Conservation (phyloP, 2,329 filamentous ascomycete species). For the Kalmusia sp. region DNA sequence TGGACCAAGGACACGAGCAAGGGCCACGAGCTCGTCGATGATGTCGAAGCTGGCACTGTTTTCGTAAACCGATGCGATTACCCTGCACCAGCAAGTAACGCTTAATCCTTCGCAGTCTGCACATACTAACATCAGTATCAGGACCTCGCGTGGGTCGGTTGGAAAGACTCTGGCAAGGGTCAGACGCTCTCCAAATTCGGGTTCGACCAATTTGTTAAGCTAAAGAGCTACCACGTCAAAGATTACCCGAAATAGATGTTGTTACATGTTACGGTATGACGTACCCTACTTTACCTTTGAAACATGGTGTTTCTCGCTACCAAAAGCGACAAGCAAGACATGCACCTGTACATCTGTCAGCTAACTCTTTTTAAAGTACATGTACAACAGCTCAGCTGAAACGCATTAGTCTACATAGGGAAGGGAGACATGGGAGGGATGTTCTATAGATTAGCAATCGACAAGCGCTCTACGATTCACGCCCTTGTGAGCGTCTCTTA, state of each 20-base stretch:
- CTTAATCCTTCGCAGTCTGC: neutral
- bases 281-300: slow-evolving; percentile 13
- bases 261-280: slow-evolving; percentile 20
- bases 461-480: neutral
- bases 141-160: slow-evolving; percentile 96
- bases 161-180: slow-evolving; percentile 95
- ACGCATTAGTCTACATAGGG: too few relatives aligned
- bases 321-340: slow-evolving; percentile 5
- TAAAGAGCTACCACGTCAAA: slow-evolving; percentile 96
- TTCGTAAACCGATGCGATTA: slow-evolving; percentile 96
- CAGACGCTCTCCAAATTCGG: slow-evolving; percentile 88
- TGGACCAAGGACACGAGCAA: slow-evolving; percentile 88
- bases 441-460: slow-evolving; percentile 7
- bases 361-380: neutral
- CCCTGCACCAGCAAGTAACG: slow-evolving; percentile 80
- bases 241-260: slow-evolving; percentile 66
- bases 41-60: slow-evolving; percentile 90
- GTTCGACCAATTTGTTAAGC: slow-evolving; percentile 93
- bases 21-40: slow-evolving; percentile 78
- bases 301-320: slow-evolving; percentile 25
- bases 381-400: slow-evolving; percentile 14
- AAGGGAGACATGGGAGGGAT: too few relatives aligned
- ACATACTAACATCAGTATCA: slow-evolving; percentile 46
- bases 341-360: slow-evolving; percentile 2
- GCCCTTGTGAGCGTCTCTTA: slow-evolving; percentile 6